A percentile compares a stretch with the other conserved stretches of the same genome.
Conservation (phyloP, 306 rosid genomes). For the Sesbania bispinosa region DNA sequence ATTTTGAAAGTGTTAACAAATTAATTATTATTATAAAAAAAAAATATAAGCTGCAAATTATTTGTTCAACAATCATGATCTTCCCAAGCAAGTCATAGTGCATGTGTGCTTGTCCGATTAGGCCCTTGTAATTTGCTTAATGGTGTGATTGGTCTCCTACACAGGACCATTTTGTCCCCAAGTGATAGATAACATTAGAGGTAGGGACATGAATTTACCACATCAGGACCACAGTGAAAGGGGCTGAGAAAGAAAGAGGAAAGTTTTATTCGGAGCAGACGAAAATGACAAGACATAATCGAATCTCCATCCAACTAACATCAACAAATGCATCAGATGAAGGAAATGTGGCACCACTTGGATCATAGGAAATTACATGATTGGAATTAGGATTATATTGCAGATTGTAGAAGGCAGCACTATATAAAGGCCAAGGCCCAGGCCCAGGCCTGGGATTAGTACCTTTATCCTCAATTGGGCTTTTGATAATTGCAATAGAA, state of each 20-base stretch:
- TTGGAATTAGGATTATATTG: too few species aligned
- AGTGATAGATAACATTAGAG: conserved; percentile 15
- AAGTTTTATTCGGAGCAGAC: conserved; percentile 29
- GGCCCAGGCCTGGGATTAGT: background rate
- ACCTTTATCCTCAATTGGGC: conserved; percentile 4
- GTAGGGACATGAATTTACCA: conserved; percentile 20
- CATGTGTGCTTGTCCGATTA: conserved; percentile 49
- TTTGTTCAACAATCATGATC: conserved; percentile 5
- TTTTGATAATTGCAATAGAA: background rate
- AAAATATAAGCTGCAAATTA: conserved; percentile 10
- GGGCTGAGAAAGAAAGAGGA: background rate
- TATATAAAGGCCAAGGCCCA: background rate
- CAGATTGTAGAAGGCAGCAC: background rate
- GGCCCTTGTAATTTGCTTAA: conserved; percentile 32
- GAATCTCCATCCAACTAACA: conserved; percentile 37
- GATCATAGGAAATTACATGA: conserved; percentile 20
- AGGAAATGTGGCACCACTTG: conserved; percentile 34
- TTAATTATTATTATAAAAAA: too few species aligned
- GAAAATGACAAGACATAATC: conserved; percentile 39
- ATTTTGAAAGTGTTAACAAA: background rate
- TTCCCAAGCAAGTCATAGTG: conserved; percentile 20
- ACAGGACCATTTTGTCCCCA: conserved; percentile 21
- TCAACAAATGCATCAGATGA: conserved; percentile 26
- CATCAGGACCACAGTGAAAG: conserved; percentile 40
- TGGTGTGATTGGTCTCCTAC: conserved; percentile 22